Evolutionary conservation across 176 grass and related monocot species (phyloP).

Genomic region (Zoysia pacifica): DNA sequence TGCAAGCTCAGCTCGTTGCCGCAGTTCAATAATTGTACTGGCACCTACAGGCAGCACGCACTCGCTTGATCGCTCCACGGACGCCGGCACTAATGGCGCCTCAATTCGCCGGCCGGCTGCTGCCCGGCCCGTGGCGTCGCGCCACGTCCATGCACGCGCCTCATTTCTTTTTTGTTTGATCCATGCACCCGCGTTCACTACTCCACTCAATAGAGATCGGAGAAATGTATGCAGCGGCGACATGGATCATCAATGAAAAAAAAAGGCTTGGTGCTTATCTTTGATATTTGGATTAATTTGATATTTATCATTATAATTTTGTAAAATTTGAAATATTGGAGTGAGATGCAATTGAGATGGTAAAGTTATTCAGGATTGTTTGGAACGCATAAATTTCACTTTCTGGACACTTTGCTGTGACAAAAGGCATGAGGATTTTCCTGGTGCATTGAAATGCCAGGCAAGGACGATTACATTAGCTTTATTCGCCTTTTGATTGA

Average conservation of each 20-base stretch:
- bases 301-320: too few relatives aligned
- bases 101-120: constrained; percentile 25
- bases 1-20: background rate
- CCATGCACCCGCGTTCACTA: background rate
- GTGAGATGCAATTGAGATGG: too few relatives aligned
- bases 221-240: background rate
- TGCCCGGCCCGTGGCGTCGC: background rate
- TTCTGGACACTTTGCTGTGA: too few relatives aligned
- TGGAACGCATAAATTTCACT: too few relatives aligned
- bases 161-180: background rate
- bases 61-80: background rate
- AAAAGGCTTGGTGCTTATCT: too few relatives aligned
- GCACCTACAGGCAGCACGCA: constrained; percentile 18
- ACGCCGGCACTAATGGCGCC: constrained; percentile 38
- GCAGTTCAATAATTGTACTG: constrained; percentile 20
- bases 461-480: background rate
- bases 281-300: too few relatives aligned
- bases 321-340: too few relatives aligned
- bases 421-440: background rate
- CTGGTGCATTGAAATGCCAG: background rate
- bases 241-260: background rate
- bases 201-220: background rate
- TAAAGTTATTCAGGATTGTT: too few relatives aligned
- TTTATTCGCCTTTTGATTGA: background rate
- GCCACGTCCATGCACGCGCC: constrained; percentile 2